Percentiles rank a stretch among this genome's conserved stretches.
Conservation (phyloP, 2,329 filamentous ascomycete species). For the Colletotrichum gloeosporioides region DNA sequence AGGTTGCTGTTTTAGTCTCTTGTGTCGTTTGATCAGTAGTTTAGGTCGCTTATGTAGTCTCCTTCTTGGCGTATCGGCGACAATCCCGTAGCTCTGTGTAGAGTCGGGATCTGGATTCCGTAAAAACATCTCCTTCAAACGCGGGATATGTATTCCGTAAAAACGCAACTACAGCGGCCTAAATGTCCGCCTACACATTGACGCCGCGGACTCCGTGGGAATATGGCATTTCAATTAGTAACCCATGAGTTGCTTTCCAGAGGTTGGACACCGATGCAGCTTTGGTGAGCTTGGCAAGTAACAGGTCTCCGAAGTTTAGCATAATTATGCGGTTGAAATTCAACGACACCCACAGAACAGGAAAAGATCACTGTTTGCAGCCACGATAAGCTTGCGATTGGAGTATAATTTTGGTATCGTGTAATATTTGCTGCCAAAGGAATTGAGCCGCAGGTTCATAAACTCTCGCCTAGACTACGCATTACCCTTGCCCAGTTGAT, state of each 20-base stretch:
- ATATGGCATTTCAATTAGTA: not conserved
- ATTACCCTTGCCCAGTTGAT: not conserved
- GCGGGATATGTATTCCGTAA: not conserved
- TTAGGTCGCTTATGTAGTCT: accelerated
- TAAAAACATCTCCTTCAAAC: not conserved
- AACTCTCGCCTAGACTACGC: not conserved
- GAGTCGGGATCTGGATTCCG: not conserved
- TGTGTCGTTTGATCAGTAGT: not conserved
- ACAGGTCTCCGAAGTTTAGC: not conserved
- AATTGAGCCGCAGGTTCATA: accelerated
- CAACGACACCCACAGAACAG: no score
- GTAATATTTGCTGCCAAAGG: not conserved
- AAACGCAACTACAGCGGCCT: not conserved
- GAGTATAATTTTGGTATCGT: not conserved
- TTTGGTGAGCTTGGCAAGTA: accelerated
- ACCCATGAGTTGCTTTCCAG: not conserved
- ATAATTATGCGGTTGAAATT: no score
- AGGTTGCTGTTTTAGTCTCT: accelerated
- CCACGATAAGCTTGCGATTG: no score
- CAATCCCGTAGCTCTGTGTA: not conserved
- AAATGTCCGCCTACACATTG: not conserved
- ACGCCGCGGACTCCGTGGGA: not conserved
- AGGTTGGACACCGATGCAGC: not conserved
- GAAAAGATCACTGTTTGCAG: no score
- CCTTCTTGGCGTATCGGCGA: not conserved